Conservation (phyloP, 2,329 filamentous ascomycete species). For the Fusarium sp. region DNA sequence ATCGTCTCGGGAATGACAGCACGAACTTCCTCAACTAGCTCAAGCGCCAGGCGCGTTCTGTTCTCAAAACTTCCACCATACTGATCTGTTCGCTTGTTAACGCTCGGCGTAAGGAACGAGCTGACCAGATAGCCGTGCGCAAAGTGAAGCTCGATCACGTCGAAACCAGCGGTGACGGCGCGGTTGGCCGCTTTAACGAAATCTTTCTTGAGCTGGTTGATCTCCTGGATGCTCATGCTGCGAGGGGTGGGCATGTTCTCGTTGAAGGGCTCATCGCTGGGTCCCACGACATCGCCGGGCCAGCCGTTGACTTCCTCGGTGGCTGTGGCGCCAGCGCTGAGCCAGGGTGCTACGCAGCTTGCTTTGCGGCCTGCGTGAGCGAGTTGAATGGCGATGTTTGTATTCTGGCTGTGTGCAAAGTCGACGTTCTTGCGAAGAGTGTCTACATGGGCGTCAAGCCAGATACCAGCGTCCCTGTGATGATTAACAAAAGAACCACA, state of each 20-base stretch:
- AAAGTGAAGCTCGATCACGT: conserved; percentile 77
- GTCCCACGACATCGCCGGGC: conserved; percentile 61
- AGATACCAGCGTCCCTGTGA: conserved; percentile 65
- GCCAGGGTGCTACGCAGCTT: conserved; percentile 64
- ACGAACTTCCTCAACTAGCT: conserved; percentile 72
- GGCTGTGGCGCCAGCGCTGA: conserved; percentile 57
- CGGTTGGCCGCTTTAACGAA: conserved; percentile 66
- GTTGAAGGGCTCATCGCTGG: conserved; percentile 64
- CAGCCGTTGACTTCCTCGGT: conserved; percentile 61
- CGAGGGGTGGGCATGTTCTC: conserved; percentile 68
- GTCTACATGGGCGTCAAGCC: conserved; percentile 77
- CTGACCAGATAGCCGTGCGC: conserved; percentile 83
- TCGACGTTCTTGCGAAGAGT: conserved; percentile 68
- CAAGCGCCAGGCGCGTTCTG: conserved; percentile 73
- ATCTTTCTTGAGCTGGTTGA: conserved; percentile 69
- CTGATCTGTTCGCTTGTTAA: conserved; percentile 74
- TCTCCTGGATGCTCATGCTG: conserved; percentile 73
- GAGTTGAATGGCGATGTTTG: conserved; percentile 75
- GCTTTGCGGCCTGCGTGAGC: conserved; percentile 74
- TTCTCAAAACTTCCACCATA: conserved; percentile 80
- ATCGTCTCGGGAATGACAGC: conserved; percentile 71
- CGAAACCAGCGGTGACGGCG: conserved; percentile 72
- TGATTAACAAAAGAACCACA: conserved; percentile 36
- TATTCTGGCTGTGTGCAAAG: conserved; percentile 73
- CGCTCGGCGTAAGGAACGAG: conserved; percentile 73